Evolutionary conservation across 345 rosid species (phyloP).

Genomic region (Euphorbia peplus): DNA sequence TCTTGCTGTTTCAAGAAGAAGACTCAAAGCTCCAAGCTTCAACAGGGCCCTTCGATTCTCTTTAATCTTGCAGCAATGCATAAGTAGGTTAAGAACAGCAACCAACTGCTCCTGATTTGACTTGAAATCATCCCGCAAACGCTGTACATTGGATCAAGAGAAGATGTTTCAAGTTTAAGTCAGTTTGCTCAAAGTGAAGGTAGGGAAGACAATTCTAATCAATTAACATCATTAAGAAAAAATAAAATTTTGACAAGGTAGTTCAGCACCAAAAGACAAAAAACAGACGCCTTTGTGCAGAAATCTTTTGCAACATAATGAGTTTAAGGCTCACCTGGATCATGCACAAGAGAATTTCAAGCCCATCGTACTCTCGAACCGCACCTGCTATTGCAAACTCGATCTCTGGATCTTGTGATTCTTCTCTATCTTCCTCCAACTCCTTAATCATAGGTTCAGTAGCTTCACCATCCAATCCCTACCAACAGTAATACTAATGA

Average conservation of each 20-base stretch:
- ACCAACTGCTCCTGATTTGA: slow-evolving; percentile 90
- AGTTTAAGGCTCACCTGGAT: slow-evolving; percentile 59
- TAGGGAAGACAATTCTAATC: background rate
- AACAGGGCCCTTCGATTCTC: slow-evolving; percentile 86
- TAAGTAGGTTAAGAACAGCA: slow-evolving; percentile 90
- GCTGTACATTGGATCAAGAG: slow-evolving; percentile 43
- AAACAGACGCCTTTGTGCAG: background rate
- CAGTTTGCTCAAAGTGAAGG: background rate
- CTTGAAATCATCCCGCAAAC: slow-evolving; percentile 79
- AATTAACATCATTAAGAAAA: background rate
- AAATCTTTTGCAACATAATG: background rate
- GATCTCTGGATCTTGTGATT: slow-evolving; percentile 95
- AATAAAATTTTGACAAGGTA: background rate
- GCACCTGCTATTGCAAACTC: slow-evolving; percentile 99
- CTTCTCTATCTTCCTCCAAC: slow-evolving; percentile 98
- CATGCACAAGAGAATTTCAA: slow-evolving; percentile 84
- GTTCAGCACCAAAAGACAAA: background rate
- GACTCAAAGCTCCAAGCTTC: slow-evolving; percentile 81
- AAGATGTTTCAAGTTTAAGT: background rate
- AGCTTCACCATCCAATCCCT: slow-evolving; percentile 99
- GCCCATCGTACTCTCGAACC: slow-evolving; percentile 87
- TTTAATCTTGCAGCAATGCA: slow-evolving; percentile 95
- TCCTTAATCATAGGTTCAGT: slow-evolving; percentile 99
- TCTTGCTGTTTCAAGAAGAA: slow-evolving; percentile 98
- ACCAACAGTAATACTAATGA: slow-evolving; percentile 12